Conservation (phyloP, 2,329 filamentous ascomycete species). For the Grosmannia clavigera region DNA sequence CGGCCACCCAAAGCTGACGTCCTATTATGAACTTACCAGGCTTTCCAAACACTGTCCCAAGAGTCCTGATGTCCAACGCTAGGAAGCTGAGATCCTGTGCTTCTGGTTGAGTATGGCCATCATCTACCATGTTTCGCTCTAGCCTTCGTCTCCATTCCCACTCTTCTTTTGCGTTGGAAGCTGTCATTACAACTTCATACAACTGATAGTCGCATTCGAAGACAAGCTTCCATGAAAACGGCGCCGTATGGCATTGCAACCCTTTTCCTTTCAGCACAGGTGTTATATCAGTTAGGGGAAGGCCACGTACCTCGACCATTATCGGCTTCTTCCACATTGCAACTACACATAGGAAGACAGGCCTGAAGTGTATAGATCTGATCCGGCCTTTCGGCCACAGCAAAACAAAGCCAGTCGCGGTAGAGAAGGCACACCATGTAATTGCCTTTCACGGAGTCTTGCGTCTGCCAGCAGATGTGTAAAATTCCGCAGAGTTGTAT, state of each 20-base stretch:
- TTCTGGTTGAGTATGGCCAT: slow-evolving; percentile 33
- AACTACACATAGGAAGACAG: slow-evolving; percentile 54
- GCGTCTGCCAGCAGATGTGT: slow-evolving; percentile 69
- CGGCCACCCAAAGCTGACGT: not conserved
- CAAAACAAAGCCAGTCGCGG: slow-evolving; percentile 65
- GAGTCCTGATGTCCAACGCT: slow-evolving; percentile 55
- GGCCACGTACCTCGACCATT: slow-evolving; percentile 54
- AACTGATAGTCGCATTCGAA: slow-evolving; percentile 68
- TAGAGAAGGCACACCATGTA: slow-evolving; percentile 86
- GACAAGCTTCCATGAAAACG: slow-evolving; percentile 83
- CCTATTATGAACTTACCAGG: slow-evolving; percentile 36
- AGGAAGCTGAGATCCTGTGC: slow-evolving; percentile 48
- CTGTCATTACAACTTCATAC: slow-evolving; percentile 78
- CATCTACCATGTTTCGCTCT: slow-evolving; percentile 33
- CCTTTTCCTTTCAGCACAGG: slow-evolving; percentile 35
- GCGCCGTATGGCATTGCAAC: slow-evolving; percentile 73
- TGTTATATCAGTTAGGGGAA: not conserved
- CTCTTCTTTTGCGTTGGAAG: slow-evolving; percentile 71
- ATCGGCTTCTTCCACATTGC: slow-evolving; percentile 58
- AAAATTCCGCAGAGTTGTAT: slow-evolving; percentile 72
- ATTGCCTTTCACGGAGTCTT: slow-evolving; percentile 54
- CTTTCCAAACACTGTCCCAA: slow-evolving; percentile 65
- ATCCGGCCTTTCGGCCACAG: slow-evolving; percentile 50
- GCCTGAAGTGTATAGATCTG: slow-evolving; percentile 62
- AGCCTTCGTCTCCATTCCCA: slow-evolving; percentile 66